Evolutionary conservation across 139 green algal species (phyloP).

Genomic region (Gonium pectorale): DNA sequence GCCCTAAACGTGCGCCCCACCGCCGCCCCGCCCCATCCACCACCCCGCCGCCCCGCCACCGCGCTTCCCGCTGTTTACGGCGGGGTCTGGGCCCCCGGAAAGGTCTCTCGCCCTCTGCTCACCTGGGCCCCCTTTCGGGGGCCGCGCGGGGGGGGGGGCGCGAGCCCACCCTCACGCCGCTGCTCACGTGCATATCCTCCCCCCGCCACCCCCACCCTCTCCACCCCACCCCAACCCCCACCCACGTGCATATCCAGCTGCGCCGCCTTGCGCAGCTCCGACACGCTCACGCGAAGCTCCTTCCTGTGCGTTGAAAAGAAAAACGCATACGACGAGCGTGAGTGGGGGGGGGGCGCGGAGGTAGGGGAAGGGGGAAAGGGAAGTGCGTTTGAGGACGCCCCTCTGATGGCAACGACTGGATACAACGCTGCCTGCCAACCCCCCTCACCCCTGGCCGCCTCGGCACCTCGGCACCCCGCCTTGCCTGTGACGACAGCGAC

Average conservation of each 20-base stretch:
- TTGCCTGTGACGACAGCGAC: no score
- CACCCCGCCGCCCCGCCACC: not conserved
- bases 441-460: no score
- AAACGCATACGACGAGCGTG: not conserved
- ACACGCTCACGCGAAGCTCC: constrained; percentile 32
- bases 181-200: no score
- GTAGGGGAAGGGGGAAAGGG: not conserved
- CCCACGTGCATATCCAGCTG: constrained; percentile 20
- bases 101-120: not conserved
- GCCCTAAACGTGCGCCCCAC: not conserved
- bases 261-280: constrained; percentile 41
- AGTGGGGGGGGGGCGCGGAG: not conserved
- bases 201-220: not conserved
- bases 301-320: constrained; percentile 16
- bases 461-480: no score
- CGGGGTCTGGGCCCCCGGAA: no score
- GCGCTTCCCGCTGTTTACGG: no score
- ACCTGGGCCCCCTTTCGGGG: not conserved
- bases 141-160: no score
- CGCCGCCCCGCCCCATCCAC: not conserved
- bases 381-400: no score
- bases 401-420: no score
- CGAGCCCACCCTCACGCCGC: no score
- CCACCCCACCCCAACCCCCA: not conserved
- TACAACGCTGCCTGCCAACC: no score